These are phyloP conservation scores for Cylindricascospora bacillispora DNA, from an alignment of 1,139 yeast genomes.

Conservation along the genomic window DNA sequence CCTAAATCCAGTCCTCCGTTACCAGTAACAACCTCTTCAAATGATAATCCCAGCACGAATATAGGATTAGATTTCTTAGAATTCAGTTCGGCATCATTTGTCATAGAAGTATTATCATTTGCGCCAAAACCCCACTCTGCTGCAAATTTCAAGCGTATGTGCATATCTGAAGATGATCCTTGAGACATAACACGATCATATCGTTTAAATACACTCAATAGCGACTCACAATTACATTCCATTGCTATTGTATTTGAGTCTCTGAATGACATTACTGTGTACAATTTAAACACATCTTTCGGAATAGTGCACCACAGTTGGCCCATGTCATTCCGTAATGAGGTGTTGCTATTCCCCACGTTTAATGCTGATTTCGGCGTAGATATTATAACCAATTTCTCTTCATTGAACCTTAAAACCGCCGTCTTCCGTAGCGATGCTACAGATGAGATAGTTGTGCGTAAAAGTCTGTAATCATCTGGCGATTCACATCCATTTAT, in stretches of 20 bases:
- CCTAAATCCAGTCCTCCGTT: constrained; percentile 1
- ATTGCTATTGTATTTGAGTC: constrained; percentile 21
- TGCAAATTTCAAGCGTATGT: constrained; percentile 17
- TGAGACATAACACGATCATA: constrained; percentile 20
- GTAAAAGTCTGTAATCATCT: constrained; percentile 22
- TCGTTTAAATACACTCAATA: constrained; percentile 19
- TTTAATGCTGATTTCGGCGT: constrained; percentile 15
- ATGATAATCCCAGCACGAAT: constrained; percentile 19
- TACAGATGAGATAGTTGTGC: constrained; percentile 22
- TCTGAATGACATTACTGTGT: constrained; percentile 18
- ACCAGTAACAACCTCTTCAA: constrained; percentile 18
- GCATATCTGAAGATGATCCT: constrained; percentile 20
- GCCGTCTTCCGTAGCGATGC: constrained; percentile 24
- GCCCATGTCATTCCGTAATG: constrained; percentile 18
- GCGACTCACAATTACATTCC: constrained; percentile 24
- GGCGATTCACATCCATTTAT: constrained; percentile 20
- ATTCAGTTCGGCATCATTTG: not conserved
- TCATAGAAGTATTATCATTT: constrained; percentile 1
- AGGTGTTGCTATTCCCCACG: constrained; percentile 6
- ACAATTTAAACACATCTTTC: constrained; percentile 19
- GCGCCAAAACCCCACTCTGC: constrained; percentile 20
- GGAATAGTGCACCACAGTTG: constrained; percentile 27
- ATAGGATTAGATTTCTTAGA: constrained; percentile 13
- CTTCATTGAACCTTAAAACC: constrained; percentile 21
- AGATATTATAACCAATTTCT: constrained; percentile 20